phyloP scores from a whole-genome alignment of 78 protist genomes.

The Guillardia theta region DNA sequence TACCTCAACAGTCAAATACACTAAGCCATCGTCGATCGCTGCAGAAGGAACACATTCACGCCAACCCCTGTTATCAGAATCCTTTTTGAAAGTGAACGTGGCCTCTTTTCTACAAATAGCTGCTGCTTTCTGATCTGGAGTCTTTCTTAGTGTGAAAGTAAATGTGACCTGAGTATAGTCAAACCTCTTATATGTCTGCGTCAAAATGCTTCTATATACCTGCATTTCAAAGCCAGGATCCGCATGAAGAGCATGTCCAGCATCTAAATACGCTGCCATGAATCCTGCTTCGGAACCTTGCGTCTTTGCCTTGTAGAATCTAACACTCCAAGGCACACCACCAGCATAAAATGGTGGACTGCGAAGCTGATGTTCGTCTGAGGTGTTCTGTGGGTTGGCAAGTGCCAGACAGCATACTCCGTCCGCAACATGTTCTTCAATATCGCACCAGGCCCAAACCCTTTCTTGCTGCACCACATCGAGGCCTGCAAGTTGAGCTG shows the following conservation, averaged over 20 bases:
- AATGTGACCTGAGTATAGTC: not conserved
- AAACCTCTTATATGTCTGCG: no score
- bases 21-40: not conserved
- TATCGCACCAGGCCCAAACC: not conserved
- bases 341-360: not conserved
- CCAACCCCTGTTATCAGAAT: not conserved
- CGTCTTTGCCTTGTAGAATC: not conserved
- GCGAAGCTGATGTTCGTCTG: not conserved
- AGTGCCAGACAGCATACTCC: not conserved
- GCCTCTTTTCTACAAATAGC: not conserved
- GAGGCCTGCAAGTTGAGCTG: not conserved
- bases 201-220: no score
- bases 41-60: not conserved
- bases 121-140: not conserved
- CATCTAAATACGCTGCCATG: not conserved
- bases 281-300: not conserved
- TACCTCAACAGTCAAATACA: constrained; percentile 3
- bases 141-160: not conserved
- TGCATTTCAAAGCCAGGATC: not conserved
- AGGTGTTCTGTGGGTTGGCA: not conserved
- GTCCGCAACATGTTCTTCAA: not conserved
- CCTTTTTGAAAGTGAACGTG: not conserved
- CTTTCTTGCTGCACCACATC: not conserved
- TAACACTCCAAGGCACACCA: not conserved
- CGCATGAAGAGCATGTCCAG: not conserved